These are phyloP conservation scores for Yueomyces sinensis DNA, from an alignment of 805 yeast genomes.

Conservation along the genomic window DNA sequence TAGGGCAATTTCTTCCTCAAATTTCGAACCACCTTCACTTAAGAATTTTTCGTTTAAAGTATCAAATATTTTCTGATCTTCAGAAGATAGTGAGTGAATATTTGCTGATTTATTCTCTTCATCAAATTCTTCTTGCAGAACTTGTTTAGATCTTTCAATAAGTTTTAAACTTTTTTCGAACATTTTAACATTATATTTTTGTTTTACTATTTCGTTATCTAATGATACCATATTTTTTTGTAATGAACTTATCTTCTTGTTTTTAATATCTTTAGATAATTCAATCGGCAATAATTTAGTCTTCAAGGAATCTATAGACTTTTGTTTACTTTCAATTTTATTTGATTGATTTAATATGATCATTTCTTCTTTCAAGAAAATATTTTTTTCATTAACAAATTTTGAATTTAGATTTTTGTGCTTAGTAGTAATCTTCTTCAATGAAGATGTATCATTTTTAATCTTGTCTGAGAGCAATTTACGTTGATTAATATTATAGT, in stretches of 20 bases:
- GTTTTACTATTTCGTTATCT: slow-evolving; percentile 38
- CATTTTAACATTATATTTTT: slow-evolving; percentile 29
- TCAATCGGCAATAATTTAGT: slow-evolving; percentile 47
- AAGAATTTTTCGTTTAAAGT: slow-evolving; percentile 42
- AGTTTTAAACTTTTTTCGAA: slow-evolving; percentile 35
- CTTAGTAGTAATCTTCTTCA: slow-evolving; percentile 23
- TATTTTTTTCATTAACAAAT: slow-evolving; percentile 27
- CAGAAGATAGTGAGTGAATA: slow-evolving; percentile 31
- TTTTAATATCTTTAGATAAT: slow-evolving; percentile 38
- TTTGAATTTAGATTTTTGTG: slow-evolving; percentile 26
- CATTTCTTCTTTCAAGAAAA: slow-evolving; percentile 35
- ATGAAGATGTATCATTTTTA: slow-evolving; percentile 13
- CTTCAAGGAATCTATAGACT: slow-evolving; percentile 29
- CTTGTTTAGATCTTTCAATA: slow-evolving; percentile 29
- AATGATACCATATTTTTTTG: slow-evolving; percentile 38
- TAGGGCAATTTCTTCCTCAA: slow-evolving; percentile 35
- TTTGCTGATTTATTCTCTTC: slow-evolving; percentile 16
- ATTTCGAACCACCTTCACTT: slow-evolving; percentile 47
- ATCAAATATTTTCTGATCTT: slow-evolving; percentile 46
- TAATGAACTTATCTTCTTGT: slow-evolving; percentile 33
- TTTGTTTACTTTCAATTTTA: slow-evolving; percentile 25
- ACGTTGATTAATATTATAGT: slow-evolving; percentile 37
- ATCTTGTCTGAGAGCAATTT: slow-evolving; percentile 13
- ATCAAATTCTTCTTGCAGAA: slow-evolving; percentile 20
- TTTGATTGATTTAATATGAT: slow-evolving; percentile 29